These are phyloP conservation scores for Hirsutella minnesotensis DNA, from an alignment of 2,329 filamentous ascomycete genomes.

Conservation along the genomic window DNA sequence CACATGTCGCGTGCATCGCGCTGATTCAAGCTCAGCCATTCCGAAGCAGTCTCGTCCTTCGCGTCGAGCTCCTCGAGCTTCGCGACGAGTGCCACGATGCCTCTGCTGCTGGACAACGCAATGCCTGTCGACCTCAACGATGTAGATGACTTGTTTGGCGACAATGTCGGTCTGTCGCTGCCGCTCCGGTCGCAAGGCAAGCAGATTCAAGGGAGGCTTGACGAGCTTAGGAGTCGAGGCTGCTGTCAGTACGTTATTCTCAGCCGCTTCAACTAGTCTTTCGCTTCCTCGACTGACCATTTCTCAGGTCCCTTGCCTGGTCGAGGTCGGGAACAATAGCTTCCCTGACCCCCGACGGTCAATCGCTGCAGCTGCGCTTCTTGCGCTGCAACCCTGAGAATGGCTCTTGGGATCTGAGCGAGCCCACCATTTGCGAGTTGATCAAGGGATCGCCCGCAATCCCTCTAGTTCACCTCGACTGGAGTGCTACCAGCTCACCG, in stretches of 20 bases:
- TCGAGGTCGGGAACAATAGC: slow-evolving; percentile 80
- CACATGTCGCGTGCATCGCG: no score
- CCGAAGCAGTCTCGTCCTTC: no score
- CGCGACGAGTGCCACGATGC: slow-evolving; percentile 29
- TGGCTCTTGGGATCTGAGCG: slow-evolving; percentile 65
- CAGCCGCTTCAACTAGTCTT: no score
- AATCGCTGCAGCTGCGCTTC: slow-evolving; percentile 59
- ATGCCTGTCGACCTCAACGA: slow-evolving; percentile 44
- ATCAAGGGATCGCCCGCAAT: slow-evolving; percentile 51
- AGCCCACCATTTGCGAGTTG: slow-evolving; percentile 52
- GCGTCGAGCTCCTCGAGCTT: background rate
- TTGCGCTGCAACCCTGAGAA: slow-evolving; percentile 56
- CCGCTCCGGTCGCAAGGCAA: slow-evolving; percentile 35
- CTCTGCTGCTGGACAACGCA: slow-evolving; percentile 27
- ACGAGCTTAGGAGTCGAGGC: slow-evolving; percentile 63
- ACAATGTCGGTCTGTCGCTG: slow-evolving; percentile 49
- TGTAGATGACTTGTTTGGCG: slow-evolving; percentile 66
- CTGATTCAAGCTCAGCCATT: no score
- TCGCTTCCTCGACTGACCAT: background rate
- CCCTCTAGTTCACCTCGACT: slow-evolving; percentile 68
- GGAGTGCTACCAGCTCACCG: slow-evolving; percentile 59
- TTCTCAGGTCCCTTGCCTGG: slow-evolving; percentile 65
- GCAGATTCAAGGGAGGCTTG: slow-evolving; percentile 59
- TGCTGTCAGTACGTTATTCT: slow-evolving; percentile 78
- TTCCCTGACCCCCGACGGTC: slow-evolving; percentile 62